phyloP scores from a whole-genome alignment of 2,329 filamentous ascomycete genomes.

The Purpureocillium takamizusanense region DNA sequence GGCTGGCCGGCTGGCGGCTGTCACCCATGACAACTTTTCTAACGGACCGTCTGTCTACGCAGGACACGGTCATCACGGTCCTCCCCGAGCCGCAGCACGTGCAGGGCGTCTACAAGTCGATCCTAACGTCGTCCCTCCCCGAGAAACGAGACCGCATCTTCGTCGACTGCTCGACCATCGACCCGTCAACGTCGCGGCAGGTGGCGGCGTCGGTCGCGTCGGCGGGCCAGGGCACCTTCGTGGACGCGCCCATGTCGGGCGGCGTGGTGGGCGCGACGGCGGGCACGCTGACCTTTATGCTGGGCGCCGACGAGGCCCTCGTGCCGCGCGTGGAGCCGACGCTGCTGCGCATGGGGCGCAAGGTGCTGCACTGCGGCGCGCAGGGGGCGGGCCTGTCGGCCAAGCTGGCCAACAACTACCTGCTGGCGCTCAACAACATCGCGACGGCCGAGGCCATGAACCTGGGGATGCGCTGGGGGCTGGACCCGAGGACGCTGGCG shows the following conservation, averaged over 20 bases:
- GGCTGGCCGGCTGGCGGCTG: neutral
- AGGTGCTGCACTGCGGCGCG: conserved; percentile 74
- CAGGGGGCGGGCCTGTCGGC: conserved; percentile 82
- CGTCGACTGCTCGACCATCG: conserved; percentile 95
- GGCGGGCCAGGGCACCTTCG: conserved; percentile 64
- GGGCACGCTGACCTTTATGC: conserved; percentile 91
- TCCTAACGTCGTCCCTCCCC: conserved; percentile 49
- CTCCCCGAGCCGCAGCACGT: conserved; percentile 87
- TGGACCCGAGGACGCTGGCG: conserved; percentile 58
- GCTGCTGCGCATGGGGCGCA: conserved; percentile 75
- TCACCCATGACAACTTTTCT: no score
- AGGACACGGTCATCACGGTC: conserved; percentile 84
- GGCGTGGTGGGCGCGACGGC: conserved; percentile 86
- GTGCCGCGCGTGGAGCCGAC: conserved; percentile 58
- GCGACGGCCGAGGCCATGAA: conserved; percentile 60
- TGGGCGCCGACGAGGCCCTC: conserved; percentile 57
- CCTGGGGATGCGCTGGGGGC: conserved; percentile 50
- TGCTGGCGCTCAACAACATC: conserved; percentile 87
- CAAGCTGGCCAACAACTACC: conserved; percentile 96
- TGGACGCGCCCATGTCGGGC: conserved; percentile 95
- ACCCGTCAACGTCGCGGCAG: conserved; percentile 72
- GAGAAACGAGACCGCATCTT: conserved; percentile 65
- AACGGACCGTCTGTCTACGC: no score
- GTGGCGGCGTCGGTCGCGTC: conserved; percentile 62
- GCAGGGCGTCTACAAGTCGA: conserved; percentile 68